Evolutionary conservation across 1,284 basidiomycete genomes (phyloP).

Genomic region (Rhodotorula sp.): DNA sequence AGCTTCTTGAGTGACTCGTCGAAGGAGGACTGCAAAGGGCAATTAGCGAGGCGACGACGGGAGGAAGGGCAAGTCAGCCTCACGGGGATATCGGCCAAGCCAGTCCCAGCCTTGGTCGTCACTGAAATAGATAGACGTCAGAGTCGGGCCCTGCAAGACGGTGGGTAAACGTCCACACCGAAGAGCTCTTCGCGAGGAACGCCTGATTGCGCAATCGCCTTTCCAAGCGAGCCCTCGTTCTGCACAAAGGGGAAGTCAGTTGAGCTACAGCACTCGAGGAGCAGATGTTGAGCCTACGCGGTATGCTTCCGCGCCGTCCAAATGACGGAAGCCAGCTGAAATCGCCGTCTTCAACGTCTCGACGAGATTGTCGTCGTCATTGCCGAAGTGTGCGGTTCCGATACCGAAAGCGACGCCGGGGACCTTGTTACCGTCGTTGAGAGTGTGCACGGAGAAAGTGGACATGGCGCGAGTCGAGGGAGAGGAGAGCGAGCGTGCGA

Average conservation of each 20-base stretch:
- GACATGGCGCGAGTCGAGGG: constrained; percentile 16
- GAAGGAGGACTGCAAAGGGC: not conserved
- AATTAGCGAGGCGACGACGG: too few species aligned
- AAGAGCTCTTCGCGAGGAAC: constrained; percentile 61
- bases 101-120: constrained; percentile 33
- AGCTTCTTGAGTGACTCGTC: constrained; percentile 51
- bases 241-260: too few species aligned
- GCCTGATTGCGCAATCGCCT: constrained; percentile 57
- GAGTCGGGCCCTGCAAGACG: too few species aligned
- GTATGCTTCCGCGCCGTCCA: constrained; percentile 43
- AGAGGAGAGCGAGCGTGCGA: not conserved
- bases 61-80: too few species aligned
- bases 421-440: constrained; percentile 20
- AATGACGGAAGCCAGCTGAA: constrained; percentile 31
- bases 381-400: constrained; percentile 21
- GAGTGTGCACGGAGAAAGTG: constrained; percentile 15
- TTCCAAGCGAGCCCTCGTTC: constrained; percentile 51
- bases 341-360: constrained; percentile 53
- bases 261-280: not conserved
- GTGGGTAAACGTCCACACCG: constrained; percentile 47
- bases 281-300: too few species aligned
- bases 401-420: constrained; percentile 32
- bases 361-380: not conserved
- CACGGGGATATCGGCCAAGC: constrained; percentile 27
- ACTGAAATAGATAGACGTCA: not conserved